These are phyloP conservation scores for Solanum peruvianum DNA, from an alignment of 257 asterid genomes.

Conservation along the genomic window DNA sequence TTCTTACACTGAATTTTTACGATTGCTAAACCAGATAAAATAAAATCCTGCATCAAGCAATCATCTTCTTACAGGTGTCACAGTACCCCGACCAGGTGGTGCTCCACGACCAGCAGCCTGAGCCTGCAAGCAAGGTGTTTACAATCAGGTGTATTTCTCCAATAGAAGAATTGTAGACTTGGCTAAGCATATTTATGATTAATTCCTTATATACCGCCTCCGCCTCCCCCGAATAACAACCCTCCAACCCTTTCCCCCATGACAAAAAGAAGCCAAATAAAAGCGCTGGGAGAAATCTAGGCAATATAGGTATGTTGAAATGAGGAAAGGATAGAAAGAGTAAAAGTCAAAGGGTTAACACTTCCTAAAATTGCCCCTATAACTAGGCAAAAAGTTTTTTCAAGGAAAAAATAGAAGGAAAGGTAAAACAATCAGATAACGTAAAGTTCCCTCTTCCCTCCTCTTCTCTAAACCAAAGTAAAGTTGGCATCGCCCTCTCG, in stretches of 20 bases:
- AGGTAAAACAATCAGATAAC: neutral
- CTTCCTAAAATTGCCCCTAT: neutral
- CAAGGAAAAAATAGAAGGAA: neutral
- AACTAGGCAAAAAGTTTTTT: neutral
- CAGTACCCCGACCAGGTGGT: conserved; percentile 75
- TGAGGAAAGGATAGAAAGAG: neutral
- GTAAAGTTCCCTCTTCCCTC: neutral
- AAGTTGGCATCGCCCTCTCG: neutral
- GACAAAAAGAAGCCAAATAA: neutral
- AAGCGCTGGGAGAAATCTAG: neutral
- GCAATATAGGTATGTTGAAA: neutral
- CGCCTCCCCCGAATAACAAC: neutral
- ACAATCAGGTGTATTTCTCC: conserved; percentile 1
- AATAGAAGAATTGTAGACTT: neutral
- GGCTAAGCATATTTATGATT: neutral
- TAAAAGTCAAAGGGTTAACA: neutral
- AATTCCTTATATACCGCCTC: neutral
- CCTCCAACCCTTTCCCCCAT: neutral
- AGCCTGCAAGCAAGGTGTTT: conserved; percentile 40
- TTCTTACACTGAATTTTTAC: neutral
- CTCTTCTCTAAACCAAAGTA: neutral
- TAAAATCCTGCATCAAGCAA: neutral
- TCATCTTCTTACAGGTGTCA: conserved; percentile 84
- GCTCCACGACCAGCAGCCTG: conserved; percentile 92
- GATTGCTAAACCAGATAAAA: neutral